Percentiles rank a stretch among this genome's conserved stretches.
phyloP scores from a whole-genome alignment of 306 rosid species.

The Elaeagnus macrophylla region DNA sequence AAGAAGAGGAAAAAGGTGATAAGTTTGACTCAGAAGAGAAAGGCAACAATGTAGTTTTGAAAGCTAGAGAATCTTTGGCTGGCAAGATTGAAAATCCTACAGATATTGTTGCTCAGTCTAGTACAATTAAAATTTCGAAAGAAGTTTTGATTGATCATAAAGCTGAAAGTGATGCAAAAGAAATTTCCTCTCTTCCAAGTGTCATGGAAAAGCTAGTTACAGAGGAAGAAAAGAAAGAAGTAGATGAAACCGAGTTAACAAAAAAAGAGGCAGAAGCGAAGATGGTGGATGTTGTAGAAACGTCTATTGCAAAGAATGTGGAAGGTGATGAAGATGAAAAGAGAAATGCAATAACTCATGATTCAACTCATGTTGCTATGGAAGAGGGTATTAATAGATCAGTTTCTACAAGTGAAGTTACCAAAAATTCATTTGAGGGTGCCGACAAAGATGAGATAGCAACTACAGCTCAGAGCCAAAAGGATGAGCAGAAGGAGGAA shows the following conservation, averaged over 20 bases:
- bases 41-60: slow-evolving; percentile 8
- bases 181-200: slow-evolving; percentile 20
- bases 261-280: too few species aligned
- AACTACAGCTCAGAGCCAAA: slow-evolving; percentile 14
- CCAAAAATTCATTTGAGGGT: slow-evolving; percentile 8
- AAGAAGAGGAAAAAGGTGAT: slow-evolving; percentile 23
- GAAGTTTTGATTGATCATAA: slow-evolving; percentile 21
- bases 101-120: slow-evolving; percentile 19
- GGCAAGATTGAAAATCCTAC: slow-evolving; percentile 14
- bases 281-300: too few species aligned
- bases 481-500: too few species aligned
- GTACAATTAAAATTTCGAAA: slow-evolving; percentile 1
- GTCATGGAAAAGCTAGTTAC: slow-evolving; percentile 18
- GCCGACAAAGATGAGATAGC: slow-evolving; percentile 15
- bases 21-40: slow-evolving; percentile 25
- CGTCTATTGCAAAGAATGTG: slow-evolving; percentile 18
- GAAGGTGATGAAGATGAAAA: slow-evolving; percentile 20
- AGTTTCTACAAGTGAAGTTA: slow-evolving; percentile 4
- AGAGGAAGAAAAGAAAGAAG: slow-evolving; percentile 33
- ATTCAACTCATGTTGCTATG: slow-evolving; percentile 9
- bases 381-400: slow-evolving; percentile 11
- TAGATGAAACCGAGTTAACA: background rate
- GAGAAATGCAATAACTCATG: slow-evolving; percentile 7
- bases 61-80: slow-evolving; percentile 18
- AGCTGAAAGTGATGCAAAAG: slow-evolving; percentile 13